Evolutionary conservation across 805 yeast genomes (phyloP).

Genomic region (Zygosaccharomyces bisporus): DNA sequence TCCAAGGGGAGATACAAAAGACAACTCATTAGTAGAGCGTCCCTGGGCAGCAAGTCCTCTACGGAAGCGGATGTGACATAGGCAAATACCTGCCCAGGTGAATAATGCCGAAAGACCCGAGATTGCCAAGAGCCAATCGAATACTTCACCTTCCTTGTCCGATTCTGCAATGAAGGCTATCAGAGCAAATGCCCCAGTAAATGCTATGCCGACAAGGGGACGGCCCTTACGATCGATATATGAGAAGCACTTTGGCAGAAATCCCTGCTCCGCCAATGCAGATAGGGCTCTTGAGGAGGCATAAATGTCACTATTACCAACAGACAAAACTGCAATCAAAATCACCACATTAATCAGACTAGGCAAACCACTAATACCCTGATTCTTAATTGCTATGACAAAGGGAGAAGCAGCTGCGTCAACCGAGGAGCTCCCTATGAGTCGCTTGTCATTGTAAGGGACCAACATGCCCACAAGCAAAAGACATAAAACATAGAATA

Average conservation of each 20-base stretch:
- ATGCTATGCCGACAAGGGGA: slow-evolving; percentile 54
- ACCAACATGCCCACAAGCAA: slow-evolving; percentile 46
- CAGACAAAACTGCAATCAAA: slow-evolving; percentile 62
- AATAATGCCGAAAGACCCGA: slow-evolving; percentile 59
- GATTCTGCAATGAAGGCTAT: slow-evolving; percentile 57
- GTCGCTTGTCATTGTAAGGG: slow-evolving; percentile 42
- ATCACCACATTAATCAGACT: slow-evolving; percentile 66
- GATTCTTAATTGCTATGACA: slow-evolving; percentile 63
- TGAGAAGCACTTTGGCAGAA: slow-evolving; percentile 53
- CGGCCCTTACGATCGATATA: slow-evolving; percentile 66
- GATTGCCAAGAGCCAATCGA: slow-evolving; percentile 60
- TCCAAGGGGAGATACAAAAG: slow-evolving; percentile 66
- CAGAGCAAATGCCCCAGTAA: slow-evolving; percentile 52
- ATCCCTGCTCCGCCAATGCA: slow-evolving; percentile 59
- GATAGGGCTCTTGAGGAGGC: slow-evolving; percentile 65
- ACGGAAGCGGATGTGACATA: slow-evolving; percentile 61
- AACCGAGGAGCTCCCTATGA: slow-evolving; percentile 47
- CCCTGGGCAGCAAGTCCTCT: slow-evolving; percentile 62
- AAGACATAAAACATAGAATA: slow-evolving; percentile 46
- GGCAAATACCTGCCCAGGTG: slow-evolving; percentile 59
- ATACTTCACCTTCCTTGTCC: slow-evolving; percentile 48
- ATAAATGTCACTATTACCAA: slow-evolving; percentile 66
- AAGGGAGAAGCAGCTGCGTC: slow-evolving; percentile 73
- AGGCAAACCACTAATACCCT: slow-evolving; percentile 63
- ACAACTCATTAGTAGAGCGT: slow-evolving; percentile 61